Conservation (phyloP, 148 eudicot species). For the Rhododendron ferrugineum region DNA sequence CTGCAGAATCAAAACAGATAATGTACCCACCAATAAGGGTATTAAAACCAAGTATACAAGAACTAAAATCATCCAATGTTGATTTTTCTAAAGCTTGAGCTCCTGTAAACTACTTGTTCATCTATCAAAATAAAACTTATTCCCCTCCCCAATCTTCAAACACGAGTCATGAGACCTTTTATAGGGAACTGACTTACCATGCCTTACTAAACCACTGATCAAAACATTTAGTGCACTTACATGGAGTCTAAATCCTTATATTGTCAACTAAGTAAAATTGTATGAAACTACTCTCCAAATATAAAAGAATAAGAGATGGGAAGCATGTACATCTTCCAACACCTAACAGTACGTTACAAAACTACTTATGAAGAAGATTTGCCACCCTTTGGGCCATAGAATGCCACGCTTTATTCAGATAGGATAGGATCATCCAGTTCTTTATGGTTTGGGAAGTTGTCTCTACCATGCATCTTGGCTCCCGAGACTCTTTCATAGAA, state of each 20-base stretch:
- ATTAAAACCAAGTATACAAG: not conserved
- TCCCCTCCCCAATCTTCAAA: not conserved
- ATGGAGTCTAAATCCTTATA: not conserved
- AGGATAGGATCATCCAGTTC: not conserved
- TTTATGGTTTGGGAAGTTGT: not conserved
- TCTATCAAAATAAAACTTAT: not conserved
- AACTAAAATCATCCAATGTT: not conserved
- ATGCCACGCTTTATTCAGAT: not conserved
- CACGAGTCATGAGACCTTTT: not conserved
- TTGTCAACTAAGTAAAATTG: not conserved
- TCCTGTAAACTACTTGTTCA: not conserved
- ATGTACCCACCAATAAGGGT: not conserved
- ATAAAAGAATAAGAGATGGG: not conserved
- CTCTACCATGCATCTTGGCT: not conserved
- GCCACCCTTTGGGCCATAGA: not conserved
- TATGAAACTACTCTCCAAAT: not conserved
- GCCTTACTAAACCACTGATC: not conserved
- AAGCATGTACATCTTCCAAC: not conserved
- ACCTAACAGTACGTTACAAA: not conserved
- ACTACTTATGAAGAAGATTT: not conserved
- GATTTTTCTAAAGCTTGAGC: not conserved
- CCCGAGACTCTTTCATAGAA: not conserved
- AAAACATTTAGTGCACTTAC: not conserved
- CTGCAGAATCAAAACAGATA: not conserved
- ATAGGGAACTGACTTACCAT: not conserved